A percentile compares a stretch with the other conserved stretches of the same genome.
phyloP scores from a whole-genome alignment of 352 stramenopile species.

The Phytophthora pseudosyringae region DNA sequence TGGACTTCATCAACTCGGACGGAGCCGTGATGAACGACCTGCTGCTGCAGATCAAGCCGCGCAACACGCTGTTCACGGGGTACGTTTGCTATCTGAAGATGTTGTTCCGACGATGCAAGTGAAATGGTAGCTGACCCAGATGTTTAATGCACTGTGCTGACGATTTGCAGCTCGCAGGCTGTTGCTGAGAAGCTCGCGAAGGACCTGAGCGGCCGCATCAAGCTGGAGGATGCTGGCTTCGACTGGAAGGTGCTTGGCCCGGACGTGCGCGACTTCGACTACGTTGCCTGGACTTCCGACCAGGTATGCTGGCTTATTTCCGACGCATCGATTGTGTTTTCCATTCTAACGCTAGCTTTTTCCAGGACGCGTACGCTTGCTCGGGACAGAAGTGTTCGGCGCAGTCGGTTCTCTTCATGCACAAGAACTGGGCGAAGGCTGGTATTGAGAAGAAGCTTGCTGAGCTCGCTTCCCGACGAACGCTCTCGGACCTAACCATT shows the following conservation, averaged over 20 bases:
- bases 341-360: constrained; percentile 16
- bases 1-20: constrained; percentile 97
- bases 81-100: constrained; percentile 29
- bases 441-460: constrained; percentile 95
- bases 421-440: constrained; percentile 95
- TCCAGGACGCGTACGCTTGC: constrained; percentile 96
- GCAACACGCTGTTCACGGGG: constrained; percentile 98
- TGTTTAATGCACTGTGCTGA: constrained; percentile 12
- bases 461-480: constrained; percentile 88
- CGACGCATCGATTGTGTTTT: background rate
- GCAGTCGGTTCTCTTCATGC: constrained; percentile 98
- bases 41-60: constrained; percentile 93
- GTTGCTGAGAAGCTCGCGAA: constrained; percentile 94
- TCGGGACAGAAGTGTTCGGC: constrained; percentile 99
- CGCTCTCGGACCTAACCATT: constrained; percentile 95
- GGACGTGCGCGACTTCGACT: constrained; percentile 96
- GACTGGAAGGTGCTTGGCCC: constrained; percentile 98
- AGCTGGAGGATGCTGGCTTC: constrained; percentile 98
- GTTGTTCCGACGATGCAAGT: background rate
- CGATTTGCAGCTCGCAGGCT: constrained; percentile 69
- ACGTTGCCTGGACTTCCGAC: constrained; percentile 98
- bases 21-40: constrained; percentile 95
- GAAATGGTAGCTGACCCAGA: constrained; percentile 5
- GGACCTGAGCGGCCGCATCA: constrained; percentile 92
- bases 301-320: constrained; percentile 58